These are phyloP conservation scores for Mycena venus DNA, from an alignment of 768 basidiomycete species.

Conservation along the genomic window DNA sequence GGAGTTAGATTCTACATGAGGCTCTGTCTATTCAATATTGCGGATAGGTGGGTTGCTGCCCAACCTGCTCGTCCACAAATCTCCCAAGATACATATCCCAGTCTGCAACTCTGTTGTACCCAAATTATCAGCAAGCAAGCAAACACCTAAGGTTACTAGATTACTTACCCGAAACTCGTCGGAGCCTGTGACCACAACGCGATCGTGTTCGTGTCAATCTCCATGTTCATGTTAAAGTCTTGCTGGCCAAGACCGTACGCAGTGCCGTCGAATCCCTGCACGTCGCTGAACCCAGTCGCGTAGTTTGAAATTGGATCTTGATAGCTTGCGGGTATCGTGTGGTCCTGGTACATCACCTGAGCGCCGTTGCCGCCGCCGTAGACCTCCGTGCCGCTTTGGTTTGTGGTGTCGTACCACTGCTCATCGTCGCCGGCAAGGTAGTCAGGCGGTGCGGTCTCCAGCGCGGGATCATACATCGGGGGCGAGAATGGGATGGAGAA, in stretches of 20 bases:
- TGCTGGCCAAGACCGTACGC: neutral
- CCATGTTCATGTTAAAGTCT: neutral
- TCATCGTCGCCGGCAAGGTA: neutral
- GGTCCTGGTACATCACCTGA: neutral
- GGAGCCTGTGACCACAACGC: slow-evolving; percentile 21
- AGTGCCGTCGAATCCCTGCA: neutral
- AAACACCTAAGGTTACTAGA: neutral
- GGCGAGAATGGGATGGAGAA: neutral
- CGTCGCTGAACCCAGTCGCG: neutral
- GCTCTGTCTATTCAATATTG: neutral
- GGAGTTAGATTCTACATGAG: no score
- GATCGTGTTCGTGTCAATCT: slow-evolving; percentile 1
- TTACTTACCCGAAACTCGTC: slow-evolving; percentile 9
- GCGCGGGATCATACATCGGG: slow-evolving; percentile 21
- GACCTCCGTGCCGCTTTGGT: no score
- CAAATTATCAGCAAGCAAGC: neutral
- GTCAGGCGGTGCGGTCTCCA: slow-evolving; percentile 20
- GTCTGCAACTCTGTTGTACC: slow-evolving; percentile 4
- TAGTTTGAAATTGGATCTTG: neutral
- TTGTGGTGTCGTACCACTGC: neutral
- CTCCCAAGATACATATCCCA: slow-evolving; percentile 19
- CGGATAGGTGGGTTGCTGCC: neutral
- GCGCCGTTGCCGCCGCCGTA: neutral
- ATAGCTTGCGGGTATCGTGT: neutral
- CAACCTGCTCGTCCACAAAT: slow-evolving; percentile 10